phyloP scores from a whole-genome alignment of 139 green algal genomes.

The Asterochloris sp. region DNA sequence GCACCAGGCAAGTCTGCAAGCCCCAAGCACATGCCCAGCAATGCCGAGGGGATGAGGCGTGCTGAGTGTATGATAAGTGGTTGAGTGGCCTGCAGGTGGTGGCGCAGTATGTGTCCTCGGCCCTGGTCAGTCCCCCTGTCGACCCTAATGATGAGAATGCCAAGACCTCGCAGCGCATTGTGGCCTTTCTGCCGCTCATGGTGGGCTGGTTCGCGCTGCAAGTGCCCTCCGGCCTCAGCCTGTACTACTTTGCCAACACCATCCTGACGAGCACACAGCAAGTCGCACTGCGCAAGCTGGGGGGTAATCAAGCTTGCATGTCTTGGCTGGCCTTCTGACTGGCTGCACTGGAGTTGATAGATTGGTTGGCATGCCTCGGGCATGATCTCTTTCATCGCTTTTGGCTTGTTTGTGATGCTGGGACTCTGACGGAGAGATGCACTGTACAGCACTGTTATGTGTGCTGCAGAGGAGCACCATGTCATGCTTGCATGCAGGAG shows the following conservation, averaged over 20 bases:
- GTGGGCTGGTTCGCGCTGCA: constrained; percentile 88
- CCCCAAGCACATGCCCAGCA: no score
- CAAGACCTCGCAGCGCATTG: constrained; percentile 41
- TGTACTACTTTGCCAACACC: constrained; percentile 93
- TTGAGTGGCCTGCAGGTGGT: constrained; percentile 19
- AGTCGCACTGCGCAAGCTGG: constrained; percentile 80
- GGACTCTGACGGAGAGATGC: no score
- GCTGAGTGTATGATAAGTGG: background rate
- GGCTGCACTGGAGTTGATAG: no score
- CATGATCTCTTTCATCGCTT: no score
- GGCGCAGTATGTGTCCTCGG: constrained; percentile 51
- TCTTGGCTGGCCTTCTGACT: background rate
- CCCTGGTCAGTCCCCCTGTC: constrained; percentile 52
- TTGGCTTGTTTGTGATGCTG: no score
- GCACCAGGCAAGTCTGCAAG: no score
- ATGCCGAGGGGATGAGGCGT: no score
- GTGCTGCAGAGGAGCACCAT: no score
- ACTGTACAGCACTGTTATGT: no score
- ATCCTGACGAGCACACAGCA: constrained; percentile 63
- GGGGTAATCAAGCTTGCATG: constrained; percentile 42
- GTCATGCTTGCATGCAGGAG: no score
- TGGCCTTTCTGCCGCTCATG: constrained; percentile 75
- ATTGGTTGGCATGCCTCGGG: no score
- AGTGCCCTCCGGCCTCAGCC: constrained; percentile 76
- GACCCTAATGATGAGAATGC: constrained; percentile 39